phyloP scores from a whole-genome alignment of 2,329 filamentous ascomycete species.

The Neonectria magnoliae region DNA sequence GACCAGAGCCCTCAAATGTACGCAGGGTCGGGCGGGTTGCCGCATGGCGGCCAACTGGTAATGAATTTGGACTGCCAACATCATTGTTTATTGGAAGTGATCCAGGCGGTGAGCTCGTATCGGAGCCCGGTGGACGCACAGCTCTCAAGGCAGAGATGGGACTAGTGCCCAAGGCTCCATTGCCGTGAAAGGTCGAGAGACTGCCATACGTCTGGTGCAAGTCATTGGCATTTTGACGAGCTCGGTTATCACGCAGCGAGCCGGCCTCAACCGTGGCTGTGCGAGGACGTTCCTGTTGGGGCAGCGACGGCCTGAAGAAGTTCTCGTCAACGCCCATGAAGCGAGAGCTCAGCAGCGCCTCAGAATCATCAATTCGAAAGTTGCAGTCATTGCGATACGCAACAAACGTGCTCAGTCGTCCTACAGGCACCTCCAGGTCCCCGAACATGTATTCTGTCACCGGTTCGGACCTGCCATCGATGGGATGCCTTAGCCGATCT shows the following conservation, averaged over 20 bases:
- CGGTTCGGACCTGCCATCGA: conserved; percentile 50
- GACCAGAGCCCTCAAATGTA: conserved; percentile 64
- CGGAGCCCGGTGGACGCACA: conserved; percentile 69
- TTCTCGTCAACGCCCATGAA: conserved; percentile 93
- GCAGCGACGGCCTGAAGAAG: conserved; percentile 82
- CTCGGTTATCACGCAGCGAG: conserved; percentile 76
- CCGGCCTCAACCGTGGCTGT: conserved; percentile 67
- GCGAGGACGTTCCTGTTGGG: conserved; percentile 59
- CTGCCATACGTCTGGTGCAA: conserved; percentile 87
- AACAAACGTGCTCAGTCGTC: conserved; percentile 82
- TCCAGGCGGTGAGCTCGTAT: conserved; percentile 67
- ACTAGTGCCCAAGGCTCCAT: conserved; percentile 79
- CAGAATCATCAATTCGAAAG: conserved; percentile 91
- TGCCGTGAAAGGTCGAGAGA: conserved; percentile 88
- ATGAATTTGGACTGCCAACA: conserved; percentile 59
- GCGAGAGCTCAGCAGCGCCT: conserved; percentile 88
- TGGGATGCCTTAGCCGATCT: conserved; percentile 69
- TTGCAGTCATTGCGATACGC: conserved; percentile 89
- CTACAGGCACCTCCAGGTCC: conserved; percentile 85
- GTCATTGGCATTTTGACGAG: conserved; percentile 61
- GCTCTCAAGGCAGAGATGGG: conserved; percentile 85
- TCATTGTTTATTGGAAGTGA: conserved; percentile 61
- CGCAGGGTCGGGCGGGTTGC: conserved; percentile 51
- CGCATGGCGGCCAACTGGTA: conserved; percentile 58
- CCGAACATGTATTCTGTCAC: conserved; percentile 84